phyloP scores from a whole-genome alignment of 129 eudicot genomes.

The Flaveria bidentis region DNA sequence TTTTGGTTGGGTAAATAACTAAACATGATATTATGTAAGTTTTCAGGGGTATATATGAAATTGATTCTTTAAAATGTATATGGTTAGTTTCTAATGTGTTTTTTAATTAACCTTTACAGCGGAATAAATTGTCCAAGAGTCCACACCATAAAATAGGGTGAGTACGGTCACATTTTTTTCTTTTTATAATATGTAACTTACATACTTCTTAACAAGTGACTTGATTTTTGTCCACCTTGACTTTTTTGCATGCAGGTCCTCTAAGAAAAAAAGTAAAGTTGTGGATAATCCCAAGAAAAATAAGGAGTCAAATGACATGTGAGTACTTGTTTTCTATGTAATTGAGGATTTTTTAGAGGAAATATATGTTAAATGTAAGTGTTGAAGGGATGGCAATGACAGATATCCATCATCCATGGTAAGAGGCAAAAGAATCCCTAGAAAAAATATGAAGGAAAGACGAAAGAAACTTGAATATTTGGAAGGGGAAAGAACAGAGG shows the following conservation, averaged over 20 bases:
- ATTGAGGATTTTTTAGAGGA: not conserved
- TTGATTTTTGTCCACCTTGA: constrained; percentile 21
- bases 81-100: constrained; percentile 24
- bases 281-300: constrained; percentile 35
- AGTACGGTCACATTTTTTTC: constrained; percentile 14
- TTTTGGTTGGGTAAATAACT: not conserved
- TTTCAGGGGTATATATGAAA: not conserved
- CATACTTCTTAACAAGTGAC: constrained; percentile 10
- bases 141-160: constrained; percentile 49
- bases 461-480: constrained; percentile 28
- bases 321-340: constrained; percentile 34
- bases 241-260: constrained; percentile 49
- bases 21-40: not conserved
- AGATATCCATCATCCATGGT: constrained; percentile 55
- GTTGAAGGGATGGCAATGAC: constrained; percentile 40
- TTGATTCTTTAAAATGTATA: not conserved
- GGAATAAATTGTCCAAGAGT: constrained; percentile 44
- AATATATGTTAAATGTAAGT: constrained; percentile 14
- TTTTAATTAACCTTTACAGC: constrained; percentile 43
- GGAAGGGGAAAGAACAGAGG: constrained; percentile 41
- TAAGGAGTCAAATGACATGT: constrained; percentile 46
- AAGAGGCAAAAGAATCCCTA: constrained; percentile 65
- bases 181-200: not conserved
- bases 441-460: constrained; percentile 49
- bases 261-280: constrained; percentile 46